A percentile compares a stretch with the other conserved stretches of the same genome.
Evolutionary conservation across 2,329 filamentous ascomycete species (phyloP).

Genomic region (Shiraia bambusicola): DNA sequence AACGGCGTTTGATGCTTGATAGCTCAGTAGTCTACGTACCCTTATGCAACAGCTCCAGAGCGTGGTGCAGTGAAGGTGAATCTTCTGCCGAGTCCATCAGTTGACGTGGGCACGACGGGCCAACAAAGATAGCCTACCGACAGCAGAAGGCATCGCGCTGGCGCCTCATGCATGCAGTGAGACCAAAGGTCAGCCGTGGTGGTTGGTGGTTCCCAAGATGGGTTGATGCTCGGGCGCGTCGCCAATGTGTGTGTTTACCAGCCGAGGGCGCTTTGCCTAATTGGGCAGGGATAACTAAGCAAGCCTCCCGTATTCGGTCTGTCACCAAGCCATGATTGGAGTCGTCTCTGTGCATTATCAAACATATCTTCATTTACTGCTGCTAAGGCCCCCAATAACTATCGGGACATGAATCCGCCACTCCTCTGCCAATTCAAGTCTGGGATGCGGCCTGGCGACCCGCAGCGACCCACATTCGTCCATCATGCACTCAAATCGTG

Average conservation of each 20-base stretch:
- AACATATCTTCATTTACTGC: conserved; percentile 9
- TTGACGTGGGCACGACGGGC: conserved; percentile 7
- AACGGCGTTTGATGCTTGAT: conserved; percentile 21
- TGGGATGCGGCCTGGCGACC: conserved; percentile 19
- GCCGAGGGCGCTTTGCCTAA: conserved; percentile 25
- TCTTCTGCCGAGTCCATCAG: conserved; percentile 34
- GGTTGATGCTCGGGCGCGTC: conserved; percentile 21
- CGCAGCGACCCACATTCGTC: conserved; percentile 21
- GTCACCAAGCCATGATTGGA: conserved; percentile 18
- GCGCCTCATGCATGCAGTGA: conserved; percentile 24
- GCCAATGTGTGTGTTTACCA: conserved; percentile 32
- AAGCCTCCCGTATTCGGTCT: conserved; percentile 11
- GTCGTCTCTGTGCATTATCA: conserved; percentile 9
- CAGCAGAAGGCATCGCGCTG: conserved; percentile 35
- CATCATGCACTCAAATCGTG: conserved; percentile 39
- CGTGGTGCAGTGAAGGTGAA: conserved; percentile 34
- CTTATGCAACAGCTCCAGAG: conserved; percentile 40
- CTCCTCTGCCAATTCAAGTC: conserved; percentile 11
- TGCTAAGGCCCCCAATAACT: conserved; percentile 1
- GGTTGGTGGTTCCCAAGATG: conserved; percentile 8
- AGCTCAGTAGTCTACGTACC: no score
- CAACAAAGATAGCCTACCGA: conserved; percentile 23
- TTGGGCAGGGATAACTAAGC: conserved; percentile 26
- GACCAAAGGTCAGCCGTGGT: conserved; percentile 27
- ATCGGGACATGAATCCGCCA: not conserved